Base-by-base conservation (phyloP, 1,139 yeast species). In the Ashbya aceris region DNA sequence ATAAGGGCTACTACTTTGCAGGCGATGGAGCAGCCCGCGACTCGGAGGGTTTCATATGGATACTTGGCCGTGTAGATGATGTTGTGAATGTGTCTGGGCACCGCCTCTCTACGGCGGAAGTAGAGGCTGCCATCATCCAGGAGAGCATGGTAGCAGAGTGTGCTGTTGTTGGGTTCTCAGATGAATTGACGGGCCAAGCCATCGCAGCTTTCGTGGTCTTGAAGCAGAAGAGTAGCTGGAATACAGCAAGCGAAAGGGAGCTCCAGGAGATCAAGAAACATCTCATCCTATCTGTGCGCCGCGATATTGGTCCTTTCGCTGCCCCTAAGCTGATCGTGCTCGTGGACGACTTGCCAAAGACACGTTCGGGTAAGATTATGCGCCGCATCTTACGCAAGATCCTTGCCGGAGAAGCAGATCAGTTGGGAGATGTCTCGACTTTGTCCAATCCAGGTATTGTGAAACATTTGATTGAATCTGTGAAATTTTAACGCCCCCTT, bases 21-120 rank as follows among this genome's bases (percentile, higher is more conserved):
- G 91, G 91, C 51, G 91, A 82, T 61, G 89, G 89, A 64, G 87
- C 86, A 33, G 87, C 86, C 10, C 74, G 87, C 57, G 91, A 82
- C 60, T 65, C 67, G 44, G 87, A 82, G 57, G 89, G 89, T 2
- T 81, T 76, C 66, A 79, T 69, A 66, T 82, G 89, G 89, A 81
- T 82, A 51, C 68, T 79, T 59, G 91, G 91, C 51, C 73, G 91
- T 65, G 89, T 81, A 44, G 91, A 82, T 58, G 91, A 82, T 61
- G 91, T 82, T 42, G 89, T 82, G 41, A 82, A 82, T 56, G 89
- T 82, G 30, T 78, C 85, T 35, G 91, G 89, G 39, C 91, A 82
- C 64, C 69, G 91, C 60, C 70, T 82, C 54, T 80, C 87, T 8
- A 82, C 91, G 31, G 89, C 91, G 9, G 91, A 82, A 65, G 81